Conservation (phyloP, 257 asterid genomes). For the Plectranthus barbatus region DNA sequence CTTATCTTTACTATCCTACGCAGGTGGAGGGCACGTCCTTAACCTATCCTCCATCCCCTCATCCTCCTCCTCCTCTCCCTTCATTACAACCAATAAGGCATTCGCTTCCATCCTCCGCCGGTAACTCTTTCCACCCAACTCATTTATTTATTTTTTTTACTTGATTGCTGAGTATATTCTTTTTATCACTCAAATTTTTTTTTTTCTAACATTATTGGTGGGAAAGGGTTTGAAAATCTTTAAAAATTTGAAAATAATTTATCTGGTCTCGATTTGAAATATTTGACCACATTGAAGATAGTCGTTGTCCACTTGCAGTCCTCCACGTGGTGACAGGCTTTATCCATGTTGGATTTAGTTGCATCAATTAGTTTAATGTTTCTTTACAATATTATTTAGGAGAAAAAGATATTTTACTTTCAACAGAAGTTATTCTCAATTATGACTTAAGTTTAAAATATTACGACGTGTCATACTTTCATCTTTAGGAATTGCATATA, state of each 20-base stretch:
- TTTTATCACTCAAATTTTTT: too few species aligned
- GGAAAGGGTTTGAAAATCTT: neutral
- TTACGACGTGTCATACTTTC: neutral
- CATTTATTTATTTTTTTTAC: neutral
- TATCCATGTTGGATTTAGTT: slow-evolving; percentile 11
- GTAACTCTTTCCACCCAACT: slow-evolving; percentile 20
- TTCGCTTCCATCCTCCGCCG: slow-evolving; percentile 52
- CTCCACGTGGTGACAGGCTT: slow-evolving; percentile 25
- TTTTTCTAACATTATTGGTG: neutral
- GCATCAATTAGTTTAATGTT: neutral
- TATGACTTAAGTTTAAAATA: too few species aligned
- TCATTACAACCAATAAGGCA: slow-evolving; percentile 46
- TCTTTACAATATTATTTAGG: neutral
- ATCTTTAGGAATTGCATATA: too few species aligned
- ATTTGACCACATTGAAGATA: slow-evolving; percentile 19
- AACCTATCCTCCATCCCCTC: slow-evolving; percentile 36
- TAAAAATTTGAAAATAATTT: neutral
- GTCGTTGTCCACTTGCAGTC: slow-evolving; percentile 17
- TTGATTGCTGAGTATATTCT: too few species aligned
- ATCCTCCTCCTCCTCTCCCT: slow-evolving; percentile 25
- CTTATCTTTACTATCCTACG: slow-evolving; percentile 72
- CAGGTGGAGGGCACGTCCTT: slow-evolving; percentile 43
- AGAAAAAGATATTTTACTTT: neutral
- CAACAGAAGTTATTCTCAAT: too few species aligned
- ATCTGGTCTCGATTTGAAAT: neutral